These are phyloP conservation scores for Fraxinus dipetala DNA, from an alignment of 305 asterid species.

Conservation along the genomic window DNA sequence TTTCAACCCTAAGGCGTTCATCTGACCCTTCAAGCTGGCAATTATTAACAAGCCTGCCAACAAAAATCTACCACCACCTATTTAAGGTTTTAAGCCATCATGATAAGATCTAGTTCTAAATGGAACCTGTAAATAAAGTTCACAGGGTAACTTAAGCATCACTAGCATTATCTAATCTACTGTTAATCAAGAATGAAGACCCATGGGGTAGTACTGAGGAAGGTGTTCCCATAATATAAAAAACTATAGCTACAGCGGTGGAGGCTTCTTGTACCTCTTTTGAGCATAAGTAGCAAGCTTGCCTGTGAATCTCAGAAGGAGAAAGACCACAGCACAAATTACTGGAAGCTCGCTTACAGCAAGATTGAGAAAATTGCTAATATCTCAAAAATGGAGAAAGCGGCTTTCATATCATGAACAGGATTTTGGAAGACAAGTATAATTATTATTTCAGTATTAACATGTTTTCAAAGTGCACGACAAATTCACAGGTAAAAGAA, in stretches of 20 bases:
- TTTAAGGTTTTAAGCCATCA: background rate
- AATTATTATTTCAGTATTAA: background rate
- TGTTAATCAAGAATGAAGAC: background rate
- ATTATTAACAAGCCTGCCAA: background rate
- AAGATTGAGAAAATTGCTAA: background rate
- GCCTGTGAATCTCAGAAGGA: background rate
- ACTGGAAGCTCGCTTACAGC: conserved; percentile 6
- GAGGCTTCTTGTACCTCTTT: conserved; percentile 6
- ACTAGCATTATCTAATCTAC: background rate
- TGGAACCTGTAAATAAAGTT: background rate
- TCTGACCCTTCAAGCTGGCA: background rate
- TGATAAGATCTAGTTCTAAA: background rate
- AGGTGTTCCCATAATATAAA: background rate
- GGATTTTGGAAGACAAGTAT: background rate
- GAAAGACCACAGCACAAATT: conserved; percentile 7
- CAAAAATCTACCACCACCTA: background rate
- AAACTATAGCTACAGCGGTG: background rate
- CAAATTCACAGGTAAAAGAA: background rate
- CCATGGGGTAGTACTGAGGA: background rate
- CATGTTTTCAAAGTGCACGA: background rate
- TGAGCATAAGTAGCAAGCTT: conserved; percentile 15
- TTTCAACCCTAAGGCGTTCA: background rate
- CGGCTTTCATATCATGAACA: conserved; percentile 4
- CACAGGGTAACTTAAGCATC: background rate
- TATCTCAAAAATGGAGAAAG: conserved; percentile 7